Percentiles rank a stretch among this genome's conserved stretches.
Conservation (phyloP, 2,329 filamentous ascomycete species). For the Colletotrichum agaves region DNA sequence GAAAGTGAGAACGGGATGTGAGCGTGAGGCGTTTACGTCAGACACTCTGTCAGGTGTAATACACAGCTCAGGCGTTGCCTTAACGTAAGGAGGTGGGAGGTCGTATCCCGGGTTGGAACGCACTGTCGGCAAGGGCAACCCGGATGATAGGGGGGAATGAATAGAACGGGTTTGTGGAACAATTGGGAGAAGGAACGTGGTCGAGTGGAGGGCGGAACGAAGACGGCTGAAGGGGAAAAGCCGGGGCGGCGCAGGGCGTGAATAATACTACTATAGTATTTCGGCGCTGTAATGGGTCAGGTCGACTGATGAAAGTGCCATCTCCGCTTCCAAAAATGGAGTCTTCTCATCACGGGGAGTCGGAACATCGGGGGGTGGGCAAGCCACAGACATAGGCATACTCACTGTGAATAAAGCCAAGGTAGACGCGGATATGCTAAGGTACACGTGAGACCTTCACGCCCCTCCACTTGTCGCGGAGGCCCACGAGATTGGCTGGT, state of each 20-base stretch:
- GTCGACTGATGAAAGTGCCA: slow-evolving; percentile 15
- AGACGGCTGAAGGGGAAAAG: slow-evolving; percentile 22
- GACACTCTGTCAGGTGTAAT: slow-evolving; percentile 23
- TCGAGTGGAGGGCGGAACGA: slow-evolving; percentile 20
- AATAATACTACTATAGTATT: slow-evolving; percentile 2
- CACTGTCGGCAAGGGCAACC: slow-evolving; percentile 19
- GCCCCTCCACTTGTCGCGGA: slow-evolving; percentile 26
- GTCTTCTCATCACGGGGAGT: slow-evolving; percentile 7
- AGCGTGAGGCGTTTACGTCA: slow-evolving; percentile 29
- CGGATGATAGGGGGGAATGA: slow-evolving; percentile 3
- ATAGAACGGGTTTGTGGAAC: slow-evolving; percentile 12
- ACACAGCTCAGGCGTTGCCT: slow-evolving; percentile 5
- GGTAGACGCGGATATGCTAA: slow-evolving; percentile 21
- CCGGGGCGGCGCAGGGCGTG: slow-evolving; percentile 33
- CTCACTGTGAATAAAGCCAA: not conserved
- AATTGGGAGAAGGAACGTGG: slow-evolving; percentile 1
- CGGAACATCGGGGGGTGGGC: not conserved
- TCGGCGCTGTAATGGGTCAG: slow-evolving; percentile 30
- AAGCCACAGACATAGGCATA: not conserved
- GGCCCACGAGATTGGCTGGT: slow-evolving; percentile 31
- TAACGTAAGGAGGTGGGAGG: slow-evolving; percentile 12
- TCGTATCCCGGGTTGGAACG: slow-evolving; percentile 11
- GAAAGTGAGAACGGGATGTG: slow-evolving; percentile 15
- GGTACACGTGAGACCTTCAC: slow-evolving; percentile 36
- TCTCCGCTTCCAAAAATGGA: slow-evolving; percentile 32